phyloP scores from a whole-genome alignment of 768 basidiomycete genomes.

The Mycena belliarum region DNA sequence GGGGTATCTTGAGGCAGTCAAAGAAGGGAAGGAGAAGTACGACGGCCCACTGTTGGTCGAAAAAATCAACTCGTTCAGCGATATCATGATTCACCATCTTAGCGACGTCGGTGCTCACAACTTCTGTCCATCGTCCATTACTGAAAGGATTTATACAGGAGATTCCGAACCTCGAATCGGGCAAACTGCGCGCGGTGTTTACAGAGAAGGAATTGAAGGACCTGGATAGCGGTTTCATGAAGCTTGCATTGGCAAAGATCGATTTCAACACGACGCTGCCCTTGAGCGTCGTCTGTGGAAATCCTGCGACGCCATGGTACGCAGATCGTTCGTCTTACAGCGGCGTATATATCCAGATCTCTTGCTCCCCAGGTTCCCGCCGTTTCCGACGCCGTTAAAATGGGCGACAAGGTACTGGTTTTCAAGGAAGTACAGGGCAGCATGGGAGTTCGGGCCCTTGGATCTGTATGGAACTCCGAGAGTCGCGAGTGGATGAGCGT shows the following conservation, averaged over 20 bases:
- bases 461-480: slow-evolving; percentile 7
- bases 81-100: slow-evolving; percentile 10
- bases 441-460: slow-evolving; percentile 11
- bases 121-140: background rate
- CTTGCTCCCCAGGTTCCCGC: slow-evolving; percentile 1
- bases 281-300: slow-evolving; percentile 8
- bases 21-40: slow-evolving; percentile 2
- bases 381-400: slow-evolving; percentile 6
- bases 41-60: slow-evolving; percentile 7
- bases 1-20: slow-evolving; percentile 14
- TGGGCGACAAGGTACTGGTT: slow-evolving; percentile 13
- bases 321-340: too few species aligned
- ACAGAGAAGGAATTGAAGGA: slow-evolving; percentile 15
- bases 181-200: slow-evolving; percentile 7
- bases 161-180: slow-evolving; percentile 10
- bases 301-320: slow-evolving; percentile 11
- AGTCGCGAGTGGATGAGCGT: too few species aligned
- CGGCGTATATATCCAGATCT: too few species aligned
- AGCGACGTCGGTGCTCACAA: background rate
- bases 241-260: background rate
- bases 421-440: slow-evolving; percentile 1
- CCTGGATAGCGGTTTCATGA: slow-evolving; percentile 11
- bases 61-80: slow-evolving; percentile 8
- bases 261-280: slow-evolving; percentile 11
- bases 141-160: background rate